phyloP scores from a whole-genome alignment of 208 protist genomes.

The Novymonas esmeraldas region DNA sequence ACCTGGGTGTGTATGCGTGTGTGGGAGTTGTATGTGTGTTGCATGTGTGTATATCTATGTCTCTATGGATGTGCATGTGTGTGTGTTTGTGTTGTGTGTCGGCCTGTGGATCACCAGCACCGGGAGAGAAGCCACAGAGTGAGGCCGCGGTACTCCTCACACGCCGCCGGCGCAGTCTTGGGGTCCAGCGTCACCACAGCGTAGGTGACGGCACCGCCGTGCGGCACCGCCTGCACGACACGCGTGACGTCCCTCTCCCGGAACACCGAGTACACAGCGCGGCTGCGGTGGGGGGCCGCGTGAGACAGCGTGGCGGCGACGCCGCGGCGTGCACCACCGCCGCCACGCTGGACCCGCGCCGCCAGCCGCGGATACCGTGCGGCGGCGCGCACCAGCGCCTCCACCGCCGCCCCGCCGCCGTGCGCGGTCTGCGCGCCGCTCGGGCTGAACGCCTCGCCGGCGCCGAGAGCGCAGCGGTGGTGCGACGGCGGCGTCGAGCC shows the following conservation, averaged over 20 bases:
- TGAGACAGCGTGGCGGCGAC: not conserved
- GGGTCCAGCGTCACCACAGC: constrained; percentile 28
- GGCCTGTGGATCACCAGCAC: constrained; percentile 8
- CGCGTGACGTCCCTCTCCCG: constrained; percentile 2
- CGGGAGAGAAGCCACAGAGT: constrained; percentile 51
- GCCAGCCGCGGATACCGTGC: constrained; percentile 19
- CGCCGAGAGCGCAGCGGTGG: constrained; percentile 1
- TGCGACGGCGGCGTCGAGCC: not conserved
- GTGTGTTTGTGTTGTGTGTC: not conserved
- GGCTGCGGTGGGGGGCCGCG: constrained; percentile 4
- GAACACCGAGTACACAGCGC: constrained; percentile 30
- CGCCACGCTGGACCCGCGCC: constrained; percentile 7
- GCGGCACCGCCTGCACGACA: constrained; percentile 20
- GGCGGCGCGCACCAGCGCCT: constrained; percentile 21
- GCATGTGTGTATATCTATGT: not conserved
- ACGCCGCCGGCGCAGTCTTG: constrained; percentile 21
- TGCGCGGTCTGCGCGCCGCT: constrained; percentile 5
- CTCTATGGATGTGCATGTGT: not conserved
- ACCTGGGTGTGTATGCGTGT: not conserved
- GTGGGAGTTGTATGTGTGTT: not conserved
- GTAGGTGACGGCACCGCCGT: constrained; percentile 13
- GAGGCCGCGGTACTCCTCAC: constrained; percentile 39
- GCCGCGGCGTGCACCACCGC: not conserved
- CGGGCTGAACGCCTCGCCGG: constrained; percentile 6
- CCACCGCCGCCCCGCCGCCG: constrained; percentile 7